A percentile compares a stretch with the other conserved stretches of the same genome.
These are phyloP conservation scores for Phytophthora vignae DNA, from an alignment of 352 stramenopile species.

Conservation along the genomic window DNA sequence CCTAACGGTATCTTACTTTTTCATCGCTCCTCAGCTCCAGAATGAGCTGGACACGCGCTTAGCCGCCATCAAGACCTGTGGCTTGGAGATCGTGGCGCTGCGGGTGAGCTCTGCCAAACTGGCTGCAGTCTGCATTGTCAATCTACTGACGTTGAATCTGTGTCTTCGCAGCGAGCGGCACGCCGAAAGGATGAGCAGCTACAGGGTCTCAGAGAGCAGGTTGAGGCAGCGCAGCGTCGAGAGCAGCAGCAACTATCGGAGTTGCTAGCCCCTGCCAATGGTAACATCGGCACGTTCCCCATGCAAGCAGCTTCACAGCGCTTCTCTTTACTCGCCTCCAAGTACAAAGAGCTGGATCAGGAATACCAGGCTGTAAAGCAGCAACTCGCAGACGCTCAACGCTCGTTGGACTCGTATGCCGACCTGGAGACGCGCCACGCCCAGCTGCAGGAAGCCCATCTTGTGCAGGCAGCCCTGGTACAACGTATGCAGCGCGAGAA, in stretches of 20 bases:
- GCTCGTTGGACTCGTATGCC: constrained; percentile 33
- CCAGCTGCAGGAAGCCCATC: constrained; percentile 77
- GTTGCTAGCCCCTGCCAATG: constrained; percentile 30
- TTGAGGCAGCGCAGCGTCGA: constrained; percentile 42
- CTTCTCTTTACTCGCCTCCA: constrained; percentile 60
- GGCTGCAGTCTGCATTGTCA: neutral
- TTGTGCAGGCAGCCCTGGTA: constrained; percentile 68
- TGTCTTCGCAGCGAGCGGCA: constrained; percentile 51
- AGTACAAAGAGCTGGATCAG: constrained; percentile 74
- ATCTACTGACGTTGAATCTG: neutral
- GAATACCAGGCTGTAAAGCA: constrained; percentile 42
- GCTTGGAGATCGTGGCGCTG: constrained; percentile 65
- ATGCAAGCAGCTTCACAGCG: constrained; percentile 50
- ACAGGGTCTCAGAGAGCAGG: constrained; percentile 40
- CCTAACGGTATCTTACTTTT: neutral
- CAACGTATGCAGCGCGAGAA: constrained; percentile 79
- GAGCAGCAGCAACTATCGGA: constrained; percentile 54
- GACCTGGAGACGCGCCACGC: constrained; percentile 57
- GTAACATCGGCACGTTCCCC: constrained; percentile 15
- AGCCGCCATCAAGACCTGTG: constrained; percentile 66
- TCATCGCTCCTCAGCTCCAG: constrained; percentile 53
- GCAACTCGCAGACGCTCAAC: constrained; percentile 48
- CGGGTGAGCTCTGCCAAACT: constrained; percentile 39
- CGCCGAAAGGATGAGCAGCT: constrained; percentile 56
- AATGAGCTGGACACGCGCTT: constrained; percentile 61